These are phyloP conservation scores for Platanthera zijinensis DNA, from an alignment of 106 monocot species.

Conservation along the genomic window DNA sequence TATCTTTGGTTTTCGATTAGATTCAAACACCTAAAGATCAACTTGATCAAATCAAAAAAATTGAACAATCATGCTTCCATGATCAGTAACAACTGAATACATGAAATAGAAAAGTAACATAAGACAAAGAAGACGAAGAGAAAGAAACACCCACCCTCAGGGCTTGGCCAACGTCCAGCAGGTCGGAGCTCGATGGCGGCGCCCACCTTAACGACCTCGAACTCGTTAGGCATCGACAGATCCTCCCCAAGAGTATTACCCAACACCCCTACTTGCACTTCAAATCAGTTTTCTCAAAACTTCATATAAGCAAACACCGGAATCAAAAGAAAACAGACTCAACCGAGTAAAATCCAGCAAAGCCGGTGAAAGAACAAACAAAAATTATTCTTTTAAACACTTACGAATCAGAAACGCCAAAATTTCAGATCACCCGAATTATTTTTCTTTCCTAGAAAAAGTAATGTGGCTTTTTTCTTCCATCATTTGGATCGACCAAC, in stretches of 20 bases:
- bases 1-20: no score
- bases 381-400: neutral
- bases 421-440: no score
- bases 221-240: conserved; percentile 26
- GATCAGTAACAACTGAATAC: neutral
- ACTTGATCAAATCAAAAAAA: neutral
- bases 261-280: conserved; percentile 16
- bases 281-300: neutral
- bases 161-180: conserved; percentile 27
- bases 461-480: no score
- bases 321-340: neutral
- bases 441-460: no score
- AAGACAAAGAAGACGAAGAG: neutral
- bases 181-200: conserved; percentile 15
- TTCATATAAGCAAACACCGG: neutral
- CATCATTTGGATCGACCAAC: no score
- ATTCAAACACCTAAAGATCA: neutral
- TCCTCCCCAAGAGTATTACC: conserved; percentile 10
- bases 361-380: neutral
- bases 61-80: neutral
- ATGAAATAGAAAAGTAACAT: neutral
- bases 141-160: conserved; percentile 20
- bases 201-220: conserved; percentile 18
- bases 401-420: neutral
- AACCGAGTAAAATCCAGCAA: neutral